A percentile compares a stretch with the other conserved stretches of the same genome.
Conservation (phyloP, 2,329 filamentous ascomycete species). For the Meredithiella fracta region DNA sequence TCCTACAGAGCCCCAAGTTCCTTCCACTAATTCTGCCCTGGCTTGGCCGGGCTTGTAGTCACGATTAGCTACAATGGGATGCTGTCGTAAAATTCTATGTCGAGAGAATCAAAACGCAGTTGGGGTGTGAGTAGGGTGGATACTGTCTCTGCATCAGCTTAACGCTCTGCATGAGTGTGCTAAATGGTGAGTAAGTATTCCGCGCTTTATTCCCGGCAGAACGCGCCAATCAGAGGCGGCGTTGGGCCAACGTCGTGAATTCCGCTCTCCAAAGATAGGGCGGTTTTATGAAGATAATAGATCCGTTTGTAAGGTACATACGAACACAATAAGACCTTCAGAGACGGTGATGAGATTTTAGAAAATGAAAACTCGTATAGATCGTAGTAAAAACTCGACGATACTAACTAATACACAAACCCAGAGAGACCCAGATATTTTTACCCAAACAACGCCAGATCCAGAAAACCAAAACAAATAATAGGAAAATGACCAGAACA, state of each 20-base stretch:
- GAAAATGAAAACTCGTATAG: too few species aligned
- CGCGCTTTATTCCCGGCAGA: neutral
- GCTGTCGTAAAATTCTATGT: neutral
- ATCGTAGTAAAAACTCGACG: too few species aligned
- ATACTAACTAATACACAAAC: too few species aligned
- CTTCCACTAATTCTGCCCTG: neutral
- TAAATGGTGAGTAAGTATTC: neutral
- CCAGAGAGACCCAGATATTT: too few species aligned
- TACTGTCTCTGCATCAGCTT: too few species aligned
- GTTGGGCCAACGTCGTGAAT: neutral
- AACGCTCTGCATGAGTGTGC: too few species aligned
- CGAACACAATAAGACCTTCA: too few species aligned
- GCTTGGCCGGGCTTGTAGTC: too few species aligned
- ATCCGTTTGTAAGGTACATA: neutral
- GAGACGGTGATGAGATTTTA: too few species aligned
- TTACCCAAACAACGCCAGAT: too few species aligned
- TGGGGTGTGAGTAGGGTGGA: neutral
- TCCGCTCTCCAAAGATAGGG: neutral
- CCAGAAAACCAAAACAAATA: neutral
- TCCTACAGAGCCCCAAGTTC: neutral
- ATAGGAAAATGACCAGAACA: neutral
- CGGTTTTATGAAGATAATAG: neutral
- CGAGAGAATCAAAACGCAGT: neutral
- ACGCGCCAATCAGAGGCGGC: neutral
- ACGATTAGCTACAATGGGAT: too few species aligned